A percentile compares a stretch with the other conserved stretches of the same genome.
Conservation (phyloP, 192 early-diverging fungal genomes). For the Backusella westeae region DNA sequence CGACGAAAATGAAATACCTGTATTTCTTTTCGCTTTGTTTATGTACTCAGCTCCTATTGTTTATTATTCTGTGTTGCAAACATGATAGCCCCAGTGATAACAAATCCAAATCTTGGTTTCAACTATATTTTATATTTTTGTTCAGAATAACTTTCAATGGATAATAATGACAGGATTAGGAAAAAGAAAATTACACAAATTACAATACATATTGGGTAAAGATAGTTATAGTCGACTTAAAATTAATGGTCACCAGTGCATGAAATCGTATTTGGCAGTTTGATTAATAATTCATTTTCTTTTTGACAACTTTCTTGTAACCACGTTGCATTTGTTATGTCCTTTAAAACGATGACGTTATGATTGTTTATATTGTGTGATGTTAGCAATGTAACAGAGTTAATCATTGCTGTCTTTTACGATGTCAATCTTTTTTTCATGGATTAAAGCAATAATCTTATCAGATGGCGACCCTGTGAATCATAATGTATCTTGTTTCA, state of each 20-base stretch:
- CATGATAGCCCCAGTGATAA: not conserved
- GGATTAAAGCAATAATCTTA: not conserved
- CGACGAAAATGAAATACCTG: too few relatives aligned
- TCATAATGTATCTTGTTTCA: not conserved
- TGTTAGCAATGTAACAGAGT: not conserved
- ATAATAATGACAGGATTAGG: not conserved
- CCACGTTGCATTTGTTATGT: not conserved
- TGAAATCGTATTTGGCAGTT: not conserved
- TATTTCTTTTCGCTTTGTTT: not conserved
- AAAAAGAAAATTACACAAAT: not conserved
- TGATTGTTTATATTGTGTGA: not conserved
- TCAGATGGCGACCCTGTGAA: constrained; percentile 2
- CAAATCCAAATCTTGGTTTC: not conserved
- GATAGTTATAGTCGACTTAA: not conserved
- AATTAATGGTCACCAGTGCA: not conserved
- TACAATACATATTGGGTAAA: not conserved
- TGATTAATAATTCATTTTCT: not conserved
- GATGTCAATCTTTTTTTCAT: not conserved
- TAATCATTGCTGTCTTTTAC: not conserved
- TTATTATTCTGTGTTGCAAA: not conserved
- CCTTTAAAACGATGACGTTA: not conserved
- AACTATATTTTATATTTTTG: not conserved
- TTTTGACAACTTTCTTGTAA: not conserved
- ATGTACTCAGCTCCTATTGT: not conserved
- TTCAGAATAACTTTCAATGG: not conserved